A percentile compares a stretch with the other conserved stretches of the same genome.
These are phyloP conservation scores for Vigna trinervia DNA, from an alignment of 306 rosid genomes.

Conservation along the genomic window DNA sequence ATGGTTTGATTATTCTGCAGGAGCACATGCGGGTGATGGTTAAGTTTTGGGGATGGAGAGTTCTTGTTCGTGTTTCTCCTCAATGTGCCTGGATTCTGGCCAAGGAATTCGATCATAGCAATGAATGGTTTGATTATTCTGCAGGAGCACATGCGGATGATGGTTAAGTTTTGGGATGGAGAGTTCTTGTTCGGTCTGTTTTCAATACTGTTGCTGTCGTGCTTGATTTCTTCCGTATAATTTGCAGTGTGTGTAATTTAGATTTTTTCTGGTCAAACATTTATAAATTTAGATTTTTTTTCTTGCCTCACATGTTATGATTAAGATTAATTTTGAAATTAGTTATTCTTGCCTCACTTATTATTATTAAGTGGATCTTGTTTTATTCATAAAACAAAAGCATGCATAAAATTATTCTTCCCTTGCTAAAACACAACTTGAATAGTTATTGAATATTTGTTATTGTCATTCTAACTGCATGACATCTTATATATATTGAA, in stretches of 20 bases:
- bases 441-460: no score
- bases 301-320: no score
- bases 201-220: not conserved
- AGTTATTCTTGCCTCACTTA: no score
- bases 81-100: constrained; percentile 15
- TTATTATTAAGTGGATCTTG: no score
- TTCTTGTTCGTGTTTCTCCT: constrained; percentile 1
- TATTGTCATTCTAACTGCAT: no score
- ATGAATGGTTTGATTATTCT: not conserved
- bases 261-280: not conserved
- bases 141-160: constrained; percentile 4
- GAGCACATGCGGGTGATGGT: constrained; percentile 8
- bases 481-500: no score
- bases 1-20: not conserved
- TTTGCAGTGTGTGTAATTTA: not conserved
- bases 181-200: constrained; percentile 31
- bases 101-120: constrained; percentile 8
- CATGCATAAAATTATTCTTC: no score
- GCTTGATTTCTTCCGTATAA: not conserved
- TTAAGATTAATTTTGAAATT: no score
- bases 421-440: no score
- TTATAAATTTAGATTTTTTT: not conserved
- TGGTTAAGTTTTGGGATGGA: constrained; percentile 17
- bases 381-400: no score
- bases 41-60: constrained; percentile 29